A percentile compares a stretch with the other conserved stretches of the same genome.
Evolutionary conservation across 176 grass and related monocot species (phyloP).

Genomic region (Oryza officinalis): DNA sequence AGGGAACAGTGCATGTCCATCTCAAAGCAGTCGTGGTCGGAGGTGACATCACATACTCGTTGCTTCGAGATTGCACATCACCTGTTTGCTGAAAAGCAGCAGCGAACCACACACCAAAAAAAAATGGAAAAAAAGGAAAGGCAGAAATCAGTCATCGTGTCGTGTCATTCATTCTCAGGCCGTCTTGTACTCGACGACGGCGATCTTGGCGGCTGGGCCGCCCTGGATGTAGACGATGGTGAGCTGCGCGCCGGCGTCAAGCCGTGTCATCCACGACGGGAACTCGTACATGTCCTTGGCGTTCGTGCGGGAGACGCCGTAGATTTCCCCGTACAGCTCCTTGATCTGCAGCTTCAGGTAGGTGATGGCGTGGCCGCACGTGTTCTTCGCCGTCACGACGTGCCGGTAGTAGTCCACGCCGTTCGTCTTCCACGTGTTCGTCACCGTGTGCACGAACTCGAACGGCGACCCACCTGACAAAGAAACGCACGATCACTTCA

Average conservation of each 20-base stretch:
- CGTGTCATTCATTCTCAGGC: constrained; percentile 6
- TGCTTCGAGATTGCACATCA: background rate
- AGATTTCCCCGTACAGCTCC: constrained; percentile 48
- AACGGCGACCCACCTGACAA: constrained; percentile 26
- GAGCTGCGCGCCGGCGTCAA: constrained; percentile 45
- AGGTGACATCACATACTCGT: background rate
- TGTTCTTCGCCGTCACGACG: constrained; percentile 57
- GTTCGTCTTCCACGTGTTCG: constrained; percentile 49
- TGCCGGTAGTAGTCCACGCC: constrained; percentile 72
- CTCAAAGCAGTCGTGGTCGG: background rate
- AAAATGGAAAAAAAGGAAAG: background rate
- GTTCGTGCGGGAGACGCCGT: constrained; percentile 45
- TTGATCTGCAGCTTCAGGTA: constrained; percentile 66
- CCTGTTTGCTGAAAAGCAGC: background rate
- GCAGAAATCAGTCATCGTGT: background rate
- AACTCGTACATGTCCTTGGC: constrained; percentile 59
- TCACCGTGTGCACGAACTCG: constrained; percentile 79
- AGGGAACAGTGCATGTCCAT: background rate
- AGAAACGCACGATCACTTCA: background rate
- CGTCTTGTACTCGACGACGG: constrained; percentile 50
- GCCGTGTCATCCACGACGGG: constrained; percentile 47
- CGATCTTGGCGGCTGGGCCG: constrained; percentile 55
- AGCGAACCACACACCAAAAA: background rate
- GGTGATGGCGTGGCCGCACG: constrained; percentile 56
- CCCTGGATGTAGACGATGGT: constrained; percentile 81